Conservation (phyloP, 225 moss, liverwort and hornwort genomes). For the Thuidium tamariscinum region DNA sequence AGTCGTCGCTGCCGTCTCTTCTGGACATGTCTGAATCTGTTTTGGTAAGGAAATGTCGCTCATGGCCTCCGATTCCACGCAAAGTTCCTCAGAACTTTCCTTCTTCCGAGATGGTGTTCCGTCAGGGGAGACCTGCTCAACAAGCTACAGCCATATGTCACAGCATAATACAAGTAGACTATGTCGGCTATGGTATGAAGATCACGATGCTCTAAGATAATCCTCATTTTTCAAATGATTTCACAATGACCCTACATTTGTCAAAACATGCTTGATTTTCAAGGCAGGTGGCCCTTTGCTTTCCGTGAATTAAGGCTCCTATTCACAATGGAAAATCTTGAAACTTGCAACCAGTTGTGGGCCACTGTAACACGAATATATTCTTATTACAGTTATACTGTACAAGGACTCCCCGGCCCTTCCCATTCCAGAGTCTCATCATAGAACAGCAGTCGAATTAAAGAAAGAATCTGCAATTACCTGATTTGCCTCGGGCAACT, state of each 20-base stretch:
- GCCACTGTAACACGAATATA: too few relatives aligned
- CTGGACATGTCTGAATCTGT: constrained; percentile 11
- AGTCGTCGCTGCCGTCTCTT: neutral
- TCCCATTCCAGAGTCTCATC: neutral
- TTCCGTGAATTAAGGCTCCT: neutral
- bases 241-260: neutral
- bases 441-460: neutral
- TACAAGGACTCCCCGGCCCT: neutral
- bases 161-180: neutral
- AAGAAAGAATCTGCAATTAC: neutral
- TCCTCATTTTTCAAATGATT: neutral
- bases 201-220: neutral
- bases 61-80: constrained; percentile 6
- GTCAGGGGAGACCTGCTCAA: neutral
- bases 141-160: neutral
- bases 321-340: too few relatives aligned
- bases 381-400: neutral
- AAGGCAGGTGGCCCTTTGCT: neutral
- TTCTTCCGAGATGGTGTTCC: neutral
- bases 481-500: neutral
- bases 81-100: constrained; percentile 13
- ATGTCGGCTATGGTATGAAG: neutral
- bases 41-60: constrained; percentile 15
- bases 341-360: too few relatives aligned
- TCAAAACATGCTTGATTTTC: neutral